Base-by-base conservation (phyloP, 257 asterid genomes). In the Verbascum thapsus region DNA sequence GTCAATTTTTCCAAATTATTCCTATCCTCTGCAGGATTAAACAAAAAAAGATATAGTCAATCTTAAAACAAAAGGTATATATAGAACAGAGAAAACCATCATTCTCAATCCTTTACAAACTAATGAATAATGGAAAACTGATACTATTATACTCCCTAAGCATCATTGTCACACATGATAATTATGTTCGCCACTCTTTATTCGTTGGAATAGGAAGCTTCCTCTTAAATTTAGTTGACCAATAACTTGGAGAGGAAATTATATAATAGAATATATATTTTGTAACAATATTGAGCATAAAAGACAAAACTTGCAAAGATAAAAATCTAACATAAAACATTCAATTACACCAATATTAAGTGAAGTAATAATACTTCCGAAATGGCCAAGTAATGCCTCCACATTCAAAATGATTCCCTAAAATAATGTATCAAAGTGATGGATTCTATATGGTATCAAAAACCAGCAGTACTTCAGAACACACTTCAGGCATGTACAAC, bases 1-100 rank as follows among this genome's bases (percentile, higher is more conserved):
- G 99, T 92, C 88, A 92, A 71, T 81, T 92, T 92, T 80, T 92
- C 99, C 70, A 89, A 77, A 77, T 92, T 92, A 78, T 89, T 92
- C 79, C 99, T 85, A 73, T 92, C 91, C 70, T 87, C 99, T 92
- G 96, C 84, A 85, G 56, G 54, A 76, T 63, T 56, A 63, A 55
- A 71, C 59, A 73, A 48, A 53, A 58, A 63, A 20, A 12, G 53
- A 68, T 51, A 41, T 39, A 23, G 34, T 58, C 47, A 17, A 40
- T 45, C 38, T 15, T 37, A 40, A 18, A 59, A 35, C 40, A 58
- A 53, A 7, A 58, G 10, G 22, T 20, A 26, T 39, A 34, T 17
- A 52, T 44, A 58, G 32, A 64, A 54, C 17, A 60, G 42, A 45
- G 61, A 34, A 61, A 35, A 35, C 26, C 5, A 26, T 34, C 9